Percentiles rank a stretch among this genome's conserved stretches.
These are phyloP conservation scores for Chrysosporium keratinophilum DNA, from an alignment of 2,329 filamentous ascomycete genomes.

Conservation along the genomic window DNA sequence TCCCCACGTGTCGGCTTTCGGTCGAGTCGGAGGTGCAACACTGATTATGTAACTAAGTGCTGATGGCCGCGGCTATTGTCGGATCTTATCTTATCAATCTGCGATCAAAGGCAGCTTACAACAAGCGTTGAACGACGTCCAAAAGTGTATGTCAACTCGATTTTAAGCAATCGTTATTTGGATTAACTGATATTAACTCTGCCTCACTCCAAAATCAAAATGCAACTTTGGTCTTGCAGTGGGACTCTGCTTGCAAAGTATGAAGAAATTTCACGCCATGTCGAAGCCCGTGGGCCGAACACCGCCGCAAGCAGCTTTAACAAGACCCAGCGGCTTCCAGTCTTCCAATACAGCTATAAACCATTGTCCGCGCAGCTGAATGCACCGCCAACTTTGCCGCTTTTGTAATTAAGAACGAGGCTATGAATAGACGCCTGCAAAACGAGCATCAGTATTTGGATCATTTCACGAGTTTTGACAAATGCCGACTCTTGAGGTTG, in stretches of 20 bases:
- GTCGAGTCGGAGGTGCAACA: background rate
- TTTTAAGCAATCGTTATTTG: too few relatives aligned
- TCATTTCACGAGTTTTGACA: background rate
- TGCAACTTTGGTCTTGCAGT: background rate
- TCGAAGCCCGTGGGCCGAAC: too few relatives aligned
- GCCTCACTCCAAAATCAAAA: background rate
- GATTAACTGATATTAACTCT: too few relatives aligned
- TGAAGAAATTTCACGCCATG: too few relatives aligned
- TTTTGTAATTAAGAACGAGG: constrained; percentile 56
- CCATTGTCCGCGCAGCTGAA: constrained; percentile 57
- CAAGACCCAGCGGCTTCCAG: background rate
- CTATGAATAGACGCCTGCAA: constrained; percentile 34
- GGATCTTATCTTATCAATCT: constrained; percentile 6
- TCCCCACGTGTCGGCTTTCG: background rate
- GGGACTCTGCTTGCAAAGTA: background rate
- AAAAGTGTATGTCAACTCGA: too few relatives aligned
- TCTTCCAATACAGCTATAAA: constrained; percentile 19
- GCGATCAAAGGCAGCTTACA: background rate
- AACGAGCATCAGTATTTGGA: constrained; percentile 8
- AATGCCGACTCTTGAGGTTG: background rate
- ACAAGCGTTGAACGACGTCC: too few relatives aligned
- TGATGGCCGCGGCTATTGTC: background rate
- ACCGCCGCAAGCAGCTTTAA: too few relatives aligned
- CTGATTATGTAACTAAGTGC: background rate
- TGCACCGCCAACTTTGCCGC: constrained; percentile 54